Evolutionary conservation across 2,329 filamentous ascomycete species (phyloP).

Genomic region (Fusarium tjaetaba): DNA sequence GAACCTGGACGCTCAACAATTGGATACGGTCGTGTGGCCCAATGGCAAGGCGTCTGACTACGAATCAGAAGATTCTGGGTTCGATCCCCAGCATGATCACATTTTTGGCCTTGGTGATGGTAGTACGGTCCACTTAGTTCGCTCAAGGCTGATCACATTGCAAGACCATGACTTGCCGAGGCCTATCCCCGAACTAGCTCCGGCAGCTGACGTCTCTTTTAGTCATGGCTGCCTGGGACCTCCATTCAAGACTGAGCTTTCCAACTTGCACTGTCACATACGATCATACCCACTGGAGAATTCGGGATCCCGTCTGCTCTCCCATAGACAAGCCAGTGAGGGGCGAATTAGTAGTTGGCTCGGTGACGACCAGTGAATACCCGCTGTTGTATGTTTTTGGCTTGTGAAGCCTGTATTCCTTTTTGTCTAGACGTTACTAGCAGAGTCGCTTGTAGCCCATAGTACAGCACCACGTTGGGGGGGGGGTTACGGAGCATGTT

Average conservation of each 20-base stretch:
- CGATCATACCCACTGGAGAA: neutral
- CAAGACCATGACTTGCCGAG: too few species aligned
- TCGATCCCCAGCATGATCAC: constrained; percentile 41
- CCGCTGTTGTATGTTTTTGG: neutral
- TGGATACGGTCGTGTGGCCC: constrained; percentile 28
- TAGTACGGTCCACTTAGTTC: neutral
- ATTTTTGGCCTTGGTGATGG: neutral
- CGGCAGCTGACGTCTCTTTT: neutral
- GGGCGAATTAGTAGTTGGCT: neutral
- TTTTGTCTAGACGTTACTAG: fast-evolving
- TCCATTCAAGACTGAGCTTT: neutral
- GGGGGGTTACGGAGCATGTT: fast-evolving
- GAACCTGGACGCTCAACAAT: neutral
- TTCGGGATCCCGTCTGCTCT: constrained; percentile 4
- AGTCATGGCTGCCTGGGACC: fast-evolving
- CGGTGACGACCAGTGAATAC: neutral
- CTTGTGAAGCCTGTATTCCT: fast-evolving
- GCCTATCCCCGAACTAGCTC: too few species aligned
- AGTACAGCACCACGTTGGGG: fast-evolving
- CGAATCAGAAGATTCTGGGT: constrained; percentile 45
- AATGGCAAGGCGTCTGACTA: constrained; percentile 45
- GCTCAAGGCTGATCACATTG: too few species aligned
- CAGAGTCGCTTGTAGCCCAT: fast-evolving
- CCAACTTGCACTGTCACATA: neutral
- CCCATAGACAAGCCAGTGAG: neutral